Evolutionary conservation across 495 filamentous ascomycete genomes (phyloP).

Genomic region (Chaetomium tenue): DNA sequence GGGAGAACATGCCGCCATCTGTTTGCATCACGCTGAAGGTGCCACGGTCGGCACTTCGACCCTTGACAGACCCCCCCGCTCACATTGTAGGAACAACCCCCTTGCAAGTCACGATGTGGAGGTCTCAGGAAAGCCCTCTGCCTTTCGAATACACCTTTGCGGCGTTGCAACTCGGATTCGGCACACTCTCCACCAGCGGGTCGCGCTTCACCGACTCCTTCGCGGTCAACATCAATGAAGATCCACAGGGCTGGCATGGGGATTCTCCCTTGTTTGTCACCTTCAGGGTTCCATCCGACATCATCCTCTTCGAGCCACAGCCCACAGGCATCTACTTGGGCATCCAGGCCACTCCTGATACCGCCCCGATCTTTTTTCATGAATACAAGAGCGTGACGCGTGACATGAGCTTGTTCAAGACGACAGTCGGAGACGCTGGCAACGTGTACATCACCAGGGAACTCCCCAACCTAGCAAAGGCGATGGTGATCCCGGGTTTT

Average conservation of each 20-base stretch:
- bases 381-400: too few relatives aligned
- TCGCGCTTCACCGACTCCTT: slow-evolving; percentile 30
- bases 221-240: slow-evolving; percentile 33
- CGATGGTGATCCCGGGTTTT: neutral
- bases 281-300: slow-evolving; percentile 37
- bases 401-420: slow-evolving; percentile 29
- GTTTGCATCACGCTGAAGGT: slow-evolving; percentile 42
- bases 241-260: slow-evolving; percentile 33
- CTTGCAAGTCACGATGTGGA: slow-evolving; percentile 21
- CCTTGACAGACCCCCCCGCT: slow-evolving; percentile 13
- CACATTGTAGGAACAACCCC: slow-evolving; percentile 17
- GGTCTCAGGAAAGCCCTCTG: slow-evolving; percentile 9
- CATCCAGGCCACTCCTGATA: slow-evolving; percentile 16
- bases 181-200: slow-evolving; percentile 30
- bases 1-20: slow-evolving; percentile 38
- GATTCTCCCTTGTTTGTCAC: slow-evolving; percentile 37
- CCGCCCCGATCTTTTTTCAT: slow-evolving; percentile 22
- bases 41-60: slow-evolving; percentile 23
- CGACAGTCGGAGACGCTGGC: slow-evolving; percentile 28
- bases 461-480: neutral
- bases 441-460: slow-evolving; percentile 39
- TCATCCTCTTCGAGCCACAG: slow-evolving; percentile 31
- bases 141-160: slow-evolving; percentile 32
- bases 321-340: slow-evolving; percentile 27
- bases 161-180: slow-evolving; percentile 39